phyloP scores from a whole-genome alignment of 2,329 filamentous ascomycete species.

The Sporothrix schenckii region DNA sequence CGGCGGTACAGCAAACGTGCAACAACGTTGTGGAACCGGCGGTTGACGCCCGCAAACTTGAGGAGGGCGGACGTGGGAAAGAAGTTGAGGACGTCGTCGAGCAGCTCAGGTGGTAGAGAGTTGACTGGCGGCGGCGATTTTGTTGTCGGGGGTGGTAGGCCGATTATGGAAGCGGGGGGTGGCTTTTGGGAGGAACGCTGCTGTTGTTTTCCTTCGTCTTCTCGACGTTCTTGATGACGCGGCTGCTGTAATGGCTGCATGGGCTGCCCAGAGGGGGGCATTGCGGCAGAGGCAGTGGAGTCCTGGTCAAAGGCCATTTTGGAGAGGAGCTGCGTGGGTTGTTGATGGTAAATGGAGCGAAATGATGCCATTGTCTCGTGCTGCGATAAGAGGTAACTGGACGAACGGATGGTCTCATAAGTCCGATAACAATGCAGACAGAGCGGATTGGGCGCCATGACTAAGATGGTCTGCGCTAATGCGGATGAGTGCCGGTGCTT shows the following conservation, averaged over 20 bases:
- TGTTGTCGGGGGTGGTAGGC: neutral
- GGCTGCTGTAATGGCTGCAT: neutral
- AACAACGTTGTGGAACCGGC: slow-evolving; percentile 41
- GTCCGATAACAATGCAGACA: slow-evolving; percentile 21
- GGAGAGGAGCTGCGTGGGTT: neutral
- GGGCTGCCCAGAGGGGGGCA: neutral
- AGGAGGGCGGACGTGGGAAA: slow-evolving; percentile 41
- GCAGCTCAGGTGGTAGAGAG: slow-evolving; percentile 38
- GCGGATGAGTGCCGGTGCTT: neutral
- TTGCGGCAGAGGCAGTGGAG: neutral
- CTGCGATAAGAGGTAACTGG: slow-evolving; percentile 11
- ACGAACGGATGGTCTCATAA: slow-evolving; percentile 23
- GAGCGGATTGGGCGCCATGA: slow-evolving; percentile 5
- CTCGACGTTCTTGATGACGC: too few relatives aligned
- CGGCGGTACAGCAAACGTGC: slow-evolving; percentile 42
- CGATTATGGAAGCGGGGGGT: neutral
- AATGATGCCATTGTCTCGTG: slow-evolving; percentile 13
- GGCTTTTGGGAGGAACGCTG: neutral
- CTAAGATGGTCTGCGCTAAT: neutral
- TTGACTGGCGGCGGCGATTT: neutral
- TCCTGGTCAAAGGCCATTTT: slow-evolving; percentile 7
- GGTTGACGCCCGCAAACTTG: slow-evolving; percentile 39
- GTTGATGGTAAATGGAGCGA: neutral
- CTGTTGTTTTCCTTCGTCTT: neutral
- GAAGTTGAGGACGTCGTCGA: slow-evolving; percentile 41